Percentiles rank a stretch among this genome's conserved stretches.
Evolutionary conservation across 2,329 filamentous ascomycete genomes (phyloP).

Genomic region (Stemphylium vesicarium): DNA sequence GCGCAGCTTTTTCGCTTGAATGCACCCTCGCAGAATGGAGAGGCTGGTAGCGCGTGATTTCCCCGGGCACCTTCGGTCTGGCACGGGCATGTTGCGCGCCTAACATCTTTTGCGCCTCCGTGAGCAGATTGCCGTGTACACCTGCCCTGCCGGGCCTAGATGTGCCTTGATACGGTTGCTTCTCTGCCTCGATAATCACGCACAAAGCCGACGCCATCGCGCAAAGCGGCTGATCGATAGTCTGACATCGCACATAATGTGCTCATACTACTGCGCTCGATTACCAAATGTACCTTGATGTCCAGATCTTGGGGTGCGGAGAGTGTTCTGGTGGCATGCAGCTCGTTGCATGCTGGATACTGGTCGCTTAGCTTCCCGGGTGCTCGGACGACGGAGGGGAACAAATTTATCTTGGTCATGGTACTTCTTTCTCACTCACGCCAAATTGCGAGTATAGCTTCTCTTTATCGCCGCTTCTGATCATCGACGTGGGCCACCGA

Average conservation of each 20-base stretch:
- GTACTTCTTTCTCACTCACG: too few species aligned
- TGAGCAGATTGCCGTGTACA: constrained; percentile 6
- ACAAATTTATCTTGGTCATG: too few species aligned
- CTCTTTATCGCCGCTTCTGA: too few species aligned
- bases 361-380: neutral
- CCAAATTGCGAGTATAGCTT: too few species aligned
- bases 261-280: neutral
- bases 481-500: too few species aligned
- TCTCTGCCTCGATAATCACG: constrained; percentile 3
- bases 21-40: neutral
- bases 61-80: constrained; percentile 2
- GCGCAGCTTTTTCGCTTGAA: neutral
- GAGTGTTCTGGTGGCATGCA: neutral
- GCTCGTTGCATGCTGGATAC: neutral
- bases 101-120: neutral
- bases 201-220: neutral
- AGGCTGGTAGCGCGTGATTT: neutral
- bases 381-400: neutral
- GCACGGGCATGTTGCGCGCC: constrained; percentile 3
- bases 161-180: neutral
- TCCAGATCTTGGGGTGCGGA: neutral
- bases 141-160: constrained; percentile 17
- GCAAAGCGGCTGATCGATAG: neutral
- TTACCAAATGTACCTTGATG: neutral
- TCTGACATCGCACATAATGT: neutral